Evolutionary conservation across 1,139 yeast species (phyloP).

Genomic region (Suhomyces taliae): DNA sequence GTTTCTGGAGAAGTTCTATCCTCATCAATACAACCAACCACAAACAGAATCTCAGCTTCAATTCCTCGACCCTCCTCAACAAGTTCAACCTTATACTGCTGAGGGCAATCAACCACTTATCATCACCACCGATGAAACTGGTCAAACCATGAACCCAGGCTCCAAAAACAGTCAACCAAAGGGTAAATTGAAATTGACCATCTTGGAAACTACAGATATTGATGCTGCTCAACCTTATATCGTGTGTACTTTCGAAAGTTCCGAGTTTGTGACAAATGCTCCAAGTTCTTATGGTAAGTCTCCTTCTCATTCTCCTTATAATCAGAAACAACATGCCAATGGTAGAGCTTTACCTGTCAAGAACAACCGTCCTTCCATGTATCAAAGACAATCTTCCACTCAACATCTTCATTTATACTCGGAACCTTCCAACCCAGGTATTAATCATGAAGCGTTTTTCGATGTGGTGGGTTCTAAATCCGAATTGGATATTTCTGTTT

Average conservation of each 20-base stretch:
- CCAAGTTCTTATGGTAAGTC: constrained; percentile 62
- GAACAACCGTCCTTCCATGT: constrained; percentile 44
- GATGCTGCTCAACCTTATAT: constrained; percentile 76
- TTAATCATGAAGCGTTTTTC: constrained; percentile 56
- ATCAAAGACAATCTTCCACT: constrained; percentile 66
- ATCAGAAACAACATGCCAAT: constrained; percentile 12
- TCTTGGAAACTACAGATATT: constrained; percentile 75
- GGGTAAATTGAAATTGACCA: constrained; percentile 80
- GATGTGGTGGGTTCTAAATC: constrained; percentile 86
- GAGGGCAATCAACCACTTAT: constrained; percentile 34
- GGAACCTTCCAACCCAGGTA: constrained; percentile 10
- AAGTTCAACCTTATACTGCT: constrained; percentile 15
- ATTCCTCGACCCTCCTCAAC: constrained; percentile 12
- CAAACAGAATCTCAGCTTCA: constrained; percentile 13
- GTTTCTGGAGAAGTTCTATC: constrained; percentile 16
- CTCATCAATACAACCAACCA: constrained; percentile 20
- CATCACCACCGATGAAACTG: constrained; percentile 49
- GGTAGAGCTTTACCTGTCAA: constrained; percentile 18
- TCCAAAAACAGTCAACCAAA: constrained; percentile 52
- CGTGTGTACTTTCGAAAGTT: constrained; percentile 89
- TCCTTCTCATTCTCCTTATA: constrained; percentile 21
- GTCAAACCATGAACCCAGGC: constrained; percentile 31
- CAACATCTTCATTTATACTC: constrained; percentile 47
- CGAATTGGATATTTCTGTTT: constrained; percentile 81
- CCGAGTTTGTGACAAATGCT: constrained; percentile 84